These are phyloP conservation scores for Trichoderma arundinaceum DNA, from an alignment of 2,329 filamentous ascomycete genomes.

Conservation along the genomic window DNA sequence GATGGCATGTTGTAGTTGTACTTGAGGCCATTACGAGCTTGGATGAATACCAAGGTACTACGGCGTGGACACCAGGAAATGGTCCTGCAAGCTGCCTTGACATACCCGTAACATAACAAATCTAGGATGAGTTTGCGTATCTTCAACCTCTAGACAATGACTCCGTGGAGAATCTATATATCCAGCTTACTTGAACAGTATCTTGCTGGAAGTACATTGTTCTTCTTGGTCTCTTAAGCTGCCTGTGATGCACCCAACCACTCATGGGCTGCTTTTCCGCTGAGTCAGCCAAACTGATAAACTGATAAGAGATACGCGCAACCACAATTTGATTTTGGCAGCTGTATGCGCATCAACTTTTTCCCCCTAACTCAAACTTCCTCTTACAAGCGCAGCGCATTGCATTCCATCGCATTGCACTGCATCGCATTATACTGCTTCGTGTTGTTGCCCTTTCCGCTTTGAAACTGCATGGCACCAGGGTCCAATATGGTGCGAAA, in stretches of 20 bases:
- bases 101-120: too few relatives aligned
- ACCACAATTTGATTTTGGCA: conserved; percentile 15
- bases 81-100: too few relatives aligned
- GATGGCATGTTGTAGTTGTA: too few relatives aligned
- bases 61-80: too few relatives aligned
- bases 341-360: conserved; percentile 4
- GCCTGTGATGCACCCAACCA: too few relatives aligned
- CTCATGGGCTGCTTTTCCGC: background rate
- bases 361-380: background rate
- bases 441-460: background rate
- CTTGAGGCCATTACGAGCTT: too few relatives aligned
- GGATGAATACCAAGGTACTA: too few relatives aligned
- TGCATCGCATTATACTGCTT: background rate
- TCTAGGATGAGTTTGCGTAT: too few relatives aligned
- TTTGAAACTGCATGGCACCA: background rate
- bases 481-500: conserved; percentile 19
- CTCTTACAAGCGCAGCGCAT: background rate
- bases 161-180: too few relatives aligned
- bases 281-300: background rate
- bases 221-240: too few relatives aligned
- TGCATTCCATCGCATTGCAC: background rate
- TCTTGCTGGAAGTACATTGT: background rate
- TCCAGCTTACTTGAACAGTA: too few relatives aligned
- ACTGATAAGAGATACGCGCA: conserved; percentile 13
- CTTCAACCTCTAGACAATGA: too few relatives aligned